Evolutionary conservation across 164 flowering plant species (phyloP), one percentile per base, ranked within the genome.

Genomic region (Aristolochia californica): DNA sequence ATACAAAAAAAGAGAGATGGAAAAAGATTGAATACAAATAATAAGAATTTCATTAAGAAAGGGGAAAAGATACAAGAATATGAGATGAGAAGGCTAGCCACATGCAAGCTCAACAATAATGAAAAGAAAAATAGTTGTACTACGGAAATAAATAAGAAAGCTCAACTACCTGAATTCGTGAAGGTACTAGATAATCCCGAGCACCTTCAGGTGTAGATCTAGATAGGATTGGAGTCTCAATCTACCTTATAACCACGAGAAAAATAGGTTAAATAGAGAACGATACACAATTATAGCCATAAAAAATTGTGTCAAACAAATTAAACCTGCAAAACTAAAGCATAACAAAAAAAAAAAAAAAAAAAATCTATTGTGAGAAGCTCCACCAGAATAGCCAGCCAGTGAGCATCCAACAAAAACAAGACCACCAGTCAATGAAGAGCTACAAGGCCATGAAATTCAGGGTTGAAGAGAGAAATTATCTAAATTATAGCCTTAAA

Each of bases 131-230:
- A 11, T 11, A 47, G 13, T 5, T 16, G 50, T 14, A 47, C 18
- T 17, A 34, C 11, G 27, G 43, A 54, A 50, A 20, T 20, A 52
- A 57, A 55, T 49, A 17, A 59, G 28, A 56, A 55, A 62, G 25
- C 5, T 53, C 21, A 48, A 26, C 26, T 77, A 91, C 98, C 96
- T 91, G 98, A 77, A 91, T 67, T 78, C 96, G 82, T 66, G 98
- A 84, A 44, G 98, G 96, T 48, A 91, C 98, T 64, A 91, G 73
- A 77, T 88, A 91, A 82, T 88, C 96, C 44, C 96, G 82, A n/a
- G 98, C 96, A 71, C 96, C 96, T 76, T 91, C 98, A 51, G 96
- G 98, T 50, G 98, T 91, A 48, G 98, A 91, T 68, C 86, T 83
- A 58, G 84, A 88, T 58, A 91, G 88, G 58, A 86, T 76, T 65